Evolutionary conservation across 805 yeast genomes (phyloP), one percentile per base, ranked within the genome.

Genomic region (Vanderwaltozyma polyspora): DNA sequence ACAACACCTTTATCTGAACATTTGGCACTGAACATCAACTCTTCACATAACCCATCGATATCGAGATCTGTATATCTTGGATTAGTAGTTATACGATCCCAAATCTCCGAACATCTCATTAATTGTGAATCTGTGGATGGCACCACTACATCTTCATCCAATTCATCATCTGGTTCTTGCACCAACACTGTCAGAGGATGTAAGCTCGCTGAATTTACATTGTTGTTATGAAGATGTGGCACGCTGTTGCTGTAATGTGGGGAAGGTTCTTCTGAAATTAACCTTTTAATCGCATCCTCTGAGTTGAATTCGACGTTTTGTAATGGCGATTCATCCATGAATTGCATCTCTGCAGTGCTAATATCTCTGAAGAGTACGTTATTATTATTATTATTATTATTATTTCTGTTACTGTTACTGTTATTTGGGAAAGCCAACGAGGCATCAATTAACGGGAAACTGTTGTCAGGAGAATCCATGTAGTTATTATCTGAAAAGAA

Each of bases 1-100:
- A 91, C 93, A 19, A 81, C 96, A n/a, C 98, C 98, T 37, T 69
- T 64, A 53, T 89, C 96, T 12, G 94, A 79, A 64, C 98, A 91
- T 60, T 85, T 86, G 11, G 97, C 98, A 68, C 87, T 89, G 25
- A 77, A 59, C 59, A 89, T 81, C 53, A 91, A 68, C 62, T 91
- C 98, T 27, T 63, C 55, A 68, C 98, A 91, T 55, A 91, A 68
- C 2, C 95, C 93, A 53, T 89, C 96, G 43, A 91, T 87, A 57
- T 91, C 98, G 34, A 91, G 67, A 39, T 87, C 95, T 5, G 91
- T 76, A 58, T 87, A 91, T 55, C 80, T 75, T 23, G 97, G 97
- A 66, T 91, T 96, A 14, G 91, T 61, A 2, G 95, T 82, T 24
- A 91, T 80, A 51, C 97, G 72, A 59, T 91, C 97, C 98, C 98